phyloP scores from a whole-genome alignment of 2,329 filamentous ascomycete genomes.

The Fusarium buharicum region DNA sequence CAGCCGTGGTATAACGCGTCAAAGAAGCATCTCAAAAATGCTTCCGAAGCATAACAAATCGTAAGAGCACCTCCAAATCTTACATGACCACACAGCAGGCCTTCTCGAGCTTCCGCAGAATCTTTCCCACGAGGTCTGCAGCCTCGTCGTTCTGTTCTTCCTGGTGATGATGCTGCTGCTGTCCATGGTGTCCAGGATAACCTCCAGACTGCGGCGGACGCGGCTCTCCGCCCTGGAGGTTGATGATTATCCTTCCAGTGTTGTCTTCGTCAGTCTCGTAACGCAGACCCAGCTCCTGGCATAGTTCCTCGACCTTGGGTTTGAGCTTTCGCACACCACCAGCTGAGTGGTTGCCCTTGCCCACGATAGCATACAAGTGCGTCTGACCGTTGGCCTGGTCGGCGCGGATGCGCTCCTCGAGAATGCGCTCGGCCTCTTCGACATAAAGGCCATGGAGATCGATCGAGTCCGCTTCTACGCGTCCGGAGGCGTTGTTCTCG shows the following conservation, averaged over 20 bases:
- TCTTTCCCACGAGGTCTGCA: slow-evolving; percentile 68
- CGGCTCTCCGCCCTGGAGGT: slow-evolving; percentile 78
- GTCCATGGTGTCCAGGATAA: slow-evolving; percentile 55
- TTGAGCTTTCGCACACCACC: slow-evolving; percentile 93
- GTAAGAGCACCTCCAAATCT: slow-evolving; percentile 18
- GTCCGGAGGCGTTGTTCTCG: slow-evolving; percentile 85
- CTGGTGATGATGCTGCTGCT: slow-evolving; percentile 56
- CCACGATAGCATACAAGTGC: slow-evolving; percentile 94
- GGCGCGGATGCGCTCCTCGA: slow-evolving; percentile 85
- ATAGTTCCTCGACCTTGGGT: slow-evolving; percentile 90
- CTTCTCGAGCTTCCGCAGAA: slow-evolving; percentile 72
- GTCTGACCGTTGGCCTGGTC: slow-evolving; percentile 78
- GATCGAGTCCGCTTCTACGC: slow-evolving; percentile 83
- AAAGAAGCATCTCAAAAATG: slow-evolving; percentile 9
- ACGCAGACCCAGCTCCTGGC: slow-evolving; percentile 81
- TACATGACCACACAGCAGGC: slow-evolving; percentile 82
- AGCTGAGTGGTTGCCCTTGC: slow-evolving; percentile 88
- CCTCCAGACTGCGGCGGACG: slow-evolving; percentile 55
- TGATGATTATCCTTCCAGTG: slow-evolving; percentile 86
- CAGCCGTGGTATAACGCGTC: slow-evolving; percentile 15
- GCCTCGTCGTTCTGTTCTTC: slow-evolving; percentile 62
- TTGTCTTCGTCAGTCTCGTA: slow-evolving; percentile 92
- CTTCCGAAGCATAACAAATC: slow-evolving; percentile 7
- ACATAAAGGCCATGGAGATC: slow-evolving; percentile 96
- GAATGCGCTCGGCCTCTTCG: slow-evolving; percentile 91